Evolutionary conservation across 495 filamentous ascomycete genomes (phyloP).

Genomic region (Neurospora cerealis): DNA sequence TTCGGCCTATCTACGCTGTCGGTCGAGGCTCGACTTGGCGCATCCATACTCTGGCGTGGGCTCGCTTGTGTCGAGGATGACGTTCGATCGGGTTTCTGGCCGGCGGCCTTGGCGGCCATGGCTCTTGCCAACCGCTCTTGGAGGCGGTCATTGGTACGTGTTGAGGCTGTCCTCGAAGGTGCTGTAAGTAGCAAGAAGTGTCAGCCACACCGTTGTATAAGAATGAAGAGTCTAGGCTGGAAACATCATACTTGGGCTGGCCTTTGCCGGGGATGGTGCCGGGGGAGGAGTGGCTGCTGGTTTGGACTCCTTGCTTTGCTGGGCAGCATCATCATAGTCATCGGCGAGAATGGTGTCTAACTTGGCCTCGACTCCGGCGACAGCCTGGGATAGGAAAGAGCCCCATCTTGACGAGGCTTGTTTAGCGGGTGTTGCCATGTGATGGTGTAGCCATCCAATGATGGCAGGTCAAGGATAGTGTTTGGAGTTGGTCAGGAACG

Average conservation of each 20-base stretch:
- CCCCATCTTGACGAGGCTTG: slow-evolving; percentile 52
- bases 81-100: slow-evolving; percentile 3
- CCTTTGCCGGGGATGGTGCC: slow-evolving; percentile 18
- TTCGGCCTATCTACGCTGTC: slow-evolving; percentile 16
- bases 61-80: slow-evolving; percentile 19
- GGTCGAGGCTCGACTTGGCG: slow-evolving; percentile 17
- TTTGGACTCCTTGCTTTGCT: slow-evolving; percentile 20
- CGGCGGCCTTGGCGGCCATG: slow-evolving; percentile 34
- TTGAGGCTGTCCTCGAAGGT: slow-evolving; percentile 43
- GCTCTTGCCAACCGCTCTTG: slow-evolving; percentile 74
- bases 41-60: slow-evolving; percentile 25
- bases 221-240: not conserved
- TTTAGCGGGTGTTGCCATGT: slow-evolving; percentile 26
- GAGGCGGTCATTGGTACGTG: slow-evolving; percentile 59
- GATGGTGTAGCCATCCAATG: slow-evolving; percentile 2
- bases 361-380: slow-evolving; percentile 86
- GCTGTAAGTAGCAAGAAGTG: slow-evolving; percentile 14
- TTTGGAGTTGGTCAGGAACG: not conserved
- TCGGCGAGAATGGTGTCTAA: slow-evolving; percentile 89
- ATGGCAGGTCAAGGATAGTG: not conserved
- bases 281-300: slow-evolving; percentile 10
- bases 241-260: slow-evolving; percentile 17
- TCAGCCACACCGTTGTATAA: slow-evolving; percentile 4
- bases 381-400: slow-evolving; percentile 80
- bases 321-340: slow-evolving; percentile 38